These are phyloP conservation scores for Cryptococcus hybrid DNA, from an alignment of 1,284 basidiomycete species.

Conservation along the genomic window DNA sequence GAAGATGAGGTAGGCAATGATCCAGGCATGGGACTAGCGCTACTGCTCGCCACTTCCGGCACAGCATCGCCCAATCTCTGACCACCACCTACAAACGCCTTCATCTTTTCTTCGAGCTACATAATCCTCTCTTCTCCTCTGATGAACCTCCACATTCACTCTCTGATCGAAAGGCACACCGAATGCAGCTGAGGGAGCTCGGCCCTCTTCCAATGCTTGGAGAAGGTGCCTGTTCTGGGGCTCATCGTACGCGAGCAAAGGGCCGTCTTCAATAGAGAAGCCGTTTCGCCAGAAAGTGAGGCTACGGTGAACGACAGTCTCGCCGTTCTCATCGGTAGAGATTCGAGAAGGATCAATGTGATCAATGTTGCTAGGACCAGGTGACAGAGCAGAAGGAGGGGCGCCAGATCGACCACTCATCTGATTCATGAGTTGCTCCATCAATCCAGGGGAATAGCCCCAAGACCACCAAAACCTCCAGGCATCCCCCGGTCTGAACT, in stretches of 20 bases:
- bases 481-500: neutral
- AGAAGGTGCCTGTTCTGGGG: slow-evolving; percentile 72
- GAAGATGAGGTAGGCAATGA: slow-evolving; percentile 47
- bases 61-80: slow-evolving; percentile 73
- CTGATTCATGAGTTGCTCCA: slow-evolving; percentile 6
- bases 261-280: slow-evolving; percentile 89
- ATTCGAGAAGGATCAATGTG: neutral
- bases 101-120: slow-evolving; percentile 19
- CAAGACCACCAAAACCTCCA: neutral
- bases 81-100: too few relatives aligned
- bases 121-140: slow-evolving; percentile 66
- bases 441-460: slow-evolving; percentile 27
- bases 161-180: slow-evolving; percentile 76
- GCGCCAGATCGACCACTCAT: neutral
- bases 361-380: neutral
- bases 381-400: neutral
- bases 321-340: slow-evolving; percentile 52
- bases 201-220: slow-evolving; percentile 77
- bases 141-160: slow-evolving; percentile 66
- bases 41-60: slow-evolving; percentile 46
- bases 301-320: slow-evolving; percentile 66
- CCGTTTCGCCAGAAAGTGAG: slow-evolving; percentile 95
- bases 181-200: slow-evolving; percentile 71
- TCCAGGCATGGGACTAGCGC: slow-evolving; percentile 57
- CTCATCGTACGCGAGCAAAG: slow-evolving; percentile 79